Base-by-base conservation (phyloP, 352 stramenopile species). In the Pythium coloratum region DNA sequence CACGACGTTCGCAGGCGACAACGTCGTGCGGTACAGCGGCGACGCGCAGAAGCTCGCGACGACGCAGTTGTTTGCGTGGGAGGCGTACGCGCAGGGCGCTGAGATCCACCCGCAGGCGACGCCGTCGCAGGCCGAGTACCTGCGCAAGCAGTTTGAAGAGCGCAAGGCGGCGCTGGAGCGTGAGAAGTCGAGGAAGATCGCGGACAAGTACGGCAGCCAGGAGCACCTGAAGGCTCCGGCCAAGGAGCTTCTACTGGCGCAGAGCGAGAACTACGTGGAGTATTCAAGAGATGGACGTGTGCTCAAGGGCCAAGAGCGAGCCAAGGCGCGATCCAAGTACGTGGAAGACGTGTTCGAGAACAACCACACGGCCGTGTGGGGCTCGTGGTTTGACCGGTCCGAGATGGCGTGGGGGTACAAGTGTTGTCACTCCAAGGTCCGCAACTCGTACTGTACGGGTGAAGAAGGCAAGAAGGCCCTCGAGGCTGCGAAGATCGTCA, bases 281-380 rank as follows among this genome's bases (percentile, higher is more conserved):
- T 99, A 99, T 72, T 89, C 85, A 3, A 82, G 82, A n/a, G 94
- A 98, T 70, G 96, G 96, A 16, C 81, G 91, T 38, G 78, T 99
- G 9, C 75, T 90, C n/a, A 91, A 94, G 53, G 84, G 80, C 0
- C 77, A 89, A 24, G 87, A 94, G 66, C 80, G 84, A 47, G 86
- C 81, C n/a, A 80, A 88, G 8, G 88, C 90, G 32, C 91, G 88
- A 32, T 98, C 90, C 66, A 99, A 99, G 80, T 99, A 99, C 75
- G 87, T 99, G 34, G 97, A 99, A 80, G 96, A 99, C 72, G 84
- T 97, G 40, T 89, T 95, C 30, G 84, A 95, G 57, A 98, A 98
- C 75, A 99, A 99, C 72, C 98, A 99, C 73, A 97, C 84, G 8
- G 87, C 78, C 18, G 91, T 99, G 12, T 99, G 97, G 97, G 98